Percentiles rank a stretch among this genome's conserved stretches.
Conservation (phyloP, 2,329 filamentous ascomycete species). For the Aspergillus spinulosporus region DNA sequence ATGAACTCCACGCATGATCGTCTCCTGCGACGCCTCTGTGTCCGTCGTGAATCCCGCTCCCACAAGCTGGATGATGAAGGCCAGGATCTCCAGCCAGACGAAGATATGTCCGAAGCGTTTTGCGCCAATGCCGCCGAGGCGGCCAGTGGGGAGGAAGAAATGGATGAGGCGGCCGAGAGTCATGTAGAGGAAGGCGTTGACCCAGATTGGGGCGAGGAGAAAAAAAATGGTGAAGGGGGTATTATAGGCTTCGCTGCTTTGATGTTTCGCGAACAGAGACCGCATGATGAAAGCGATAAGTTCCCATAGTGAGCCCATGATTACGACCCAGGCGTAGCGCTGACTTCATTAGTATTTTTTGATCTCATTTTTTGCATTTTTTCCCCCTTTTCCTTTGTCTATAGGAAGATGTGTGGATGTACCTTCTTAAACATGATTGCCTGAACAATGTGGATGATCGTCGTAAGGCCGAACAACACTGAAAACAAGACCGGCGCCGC, state of each 20-base stretch:
- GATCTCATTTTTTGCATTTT: too few relatives aligned
- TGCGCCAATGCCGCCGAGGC: constrained; percentile 39
- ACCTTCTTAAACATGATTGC: constrained; percentile 20
- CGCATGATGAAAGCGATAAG: constrained; percentile 43
- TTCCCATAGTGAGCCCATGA: constrained; percentile 36
- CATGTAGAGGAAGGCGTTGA: constrained; percentile 50
- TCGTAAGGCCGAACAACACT: constrained; percentile 34
- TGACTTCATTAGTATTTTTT: too few relatives aligned
- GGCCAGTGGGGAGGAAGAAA: constrained; percentile 38
- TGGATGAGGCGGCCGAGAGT: constrained; percentile 44
- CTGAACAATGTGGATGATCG: constrained; percentile 34
- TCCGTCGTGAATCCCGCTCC: constrained; percentile 41
- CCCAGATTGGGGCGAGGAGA: constrained; percentile 45
- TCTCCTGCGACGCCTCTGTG: constrained; percentile 23
- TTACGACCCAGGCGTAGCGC: too few relatives aligned
- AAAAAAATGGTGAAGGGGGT: constrained; percentile 45
- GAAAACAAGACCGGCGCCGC: constrained; percentile 25
- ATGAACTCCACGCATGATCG: constrained; percentile 44
- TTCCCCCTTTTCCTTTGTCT: too few relatives aligned
- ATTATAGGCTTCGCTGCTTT: constrained; percentile 34
- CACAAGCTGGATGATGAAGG: constrained; percentile 48
- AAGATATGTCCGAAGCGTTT: constrained; percentile 44
- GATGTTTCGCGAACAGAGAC: constrained; percentile 42
- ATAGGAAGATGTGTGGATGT: too few relatives aligned
- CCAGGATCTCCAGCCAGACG: constrained; percentile 46